Evolutionary conservation across 225 moss, liverwort and hornwort species (phyloP).

Genomic region (Asterella californica): DNA sequence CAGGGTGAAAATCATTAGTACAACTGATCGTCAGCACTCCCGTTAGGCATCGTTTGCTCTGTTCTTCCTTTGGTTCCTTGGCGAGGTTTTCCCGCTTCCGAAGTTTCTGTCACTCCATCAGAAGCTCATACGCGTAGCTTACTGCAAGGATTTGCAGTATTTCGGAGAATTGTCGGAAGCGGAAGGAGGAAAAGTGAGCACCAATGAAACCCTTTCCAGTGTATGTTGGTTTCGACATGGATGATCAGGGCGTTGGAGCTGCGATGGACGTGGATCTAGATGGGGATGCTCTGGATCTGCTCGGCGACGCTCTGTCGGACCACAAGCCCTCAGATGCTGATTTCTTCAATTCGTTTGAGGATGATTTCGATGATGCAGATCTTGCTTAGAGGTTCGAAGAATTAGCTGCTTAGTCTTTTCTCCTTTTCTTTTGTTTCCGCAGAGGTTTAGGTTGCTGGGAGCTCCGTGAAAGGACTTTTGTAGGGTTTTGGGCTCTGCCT

Average conservation of each 20-base stretch:
- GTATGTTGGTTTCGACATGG: constrained; percentile 64
- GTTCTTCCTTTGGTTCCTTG: no score
- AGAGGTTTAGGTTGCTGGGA: background rate
- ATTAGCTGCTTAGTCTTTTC: background rate
- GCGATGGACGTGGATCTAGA: constrained; percentile 91
- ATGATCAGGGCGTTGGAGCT: constrained; percentile 55
- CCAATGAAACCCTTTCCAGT: constrained; percentile 68
- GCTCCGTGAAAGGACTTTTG: background rate
- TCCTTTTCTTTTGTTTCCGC: background rate
- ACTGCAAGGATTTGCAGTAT: background rate
- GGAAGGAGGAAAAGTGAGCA: background rate
- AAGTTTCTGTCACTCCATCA: no score
- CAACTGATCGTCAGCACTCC: no score
- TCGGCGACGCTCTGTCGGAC: constrained; percentile 77
- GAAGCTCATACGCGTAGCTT: background rate
- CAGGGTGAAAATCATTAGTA: no score
- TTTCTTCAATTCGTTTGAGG: constrained; percentile 92
- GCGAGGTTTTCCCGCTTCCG: no score
- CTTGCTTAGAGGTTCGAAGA: constrained; percentile 44
- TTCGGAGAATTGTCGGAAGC: background rate
- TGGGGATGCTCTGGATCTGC: constrained; percentile 82
- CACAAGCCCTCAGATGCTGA: constrained; percentile 89
- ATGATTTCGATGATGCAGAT: constrained; percentile 94
- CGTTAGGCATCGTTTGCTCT: no score
- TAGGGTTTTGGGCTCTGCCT: constrained; percentile 5